phyloP scores from a whole-genome alignment of 805 yeast species.

The Yamadazyma nakazawae region DNA sequence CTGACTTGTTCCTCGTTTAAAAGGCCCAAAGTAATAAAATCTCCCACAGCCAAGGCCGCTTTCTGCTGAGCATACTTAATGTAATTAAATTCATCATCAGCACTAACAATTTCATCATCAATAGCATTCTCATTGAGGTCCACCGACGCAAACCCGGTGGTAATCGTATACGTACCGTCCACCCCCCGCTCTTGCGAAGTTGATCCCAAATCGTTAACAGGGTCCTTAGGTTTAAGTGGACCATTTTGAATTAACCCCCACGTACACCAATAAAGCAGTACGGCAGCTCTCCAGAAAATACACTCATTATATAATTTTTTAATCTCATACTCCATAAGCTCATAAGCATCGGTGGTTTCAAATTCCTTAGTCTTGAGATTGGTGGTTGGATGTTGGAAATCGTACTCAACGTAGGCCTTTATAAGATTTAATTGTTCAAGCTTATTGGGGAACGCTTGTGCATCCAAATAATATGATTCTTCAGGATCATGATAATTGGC shows the following conservation, averaged over 20 bases:
- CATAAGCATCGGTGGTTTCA: constrained; percentile 15
- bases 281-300: constrained; percentile 76
- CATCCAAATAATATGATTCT: constrained; percentile 49
- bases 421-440: constrained; percentile 70
- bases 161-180: constrained; percentile 36
- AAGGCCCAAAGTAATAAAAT: constrained; percentile 60
- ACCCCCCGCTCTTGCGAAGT: constrained; percentile 32
- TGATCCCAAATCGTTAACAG: constrained; percentile 10
- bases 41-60: constrained; percentile 70
- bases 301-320: constrained; percentile 60
- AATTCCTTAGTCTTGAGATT: constrained; percentile 22
- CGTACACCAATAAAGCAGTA: constrained; percentile 75
- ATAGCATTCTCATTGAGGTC: constrained; percentile 17
- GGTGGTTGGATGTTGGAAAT: constrained; percentile 36
- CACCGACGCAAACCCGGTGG: constrained; percentile 57
- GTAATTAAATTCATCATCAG: constrained; percentile 73
- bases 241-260: constrained; percentile 91
- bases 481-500: constrained; percentile 74
- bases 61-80: constrained; percentile 73
- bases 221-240: constrained; percentile 22
- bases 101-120: constrained; percentile 36
- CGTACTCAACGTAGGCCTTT: constrained; percentile 72
- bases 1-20: constrained; percentile 27
- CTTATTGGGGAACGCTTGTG: constrained; percentile 58
- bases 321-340: constrained; percentile 41